Conservation (phyloP, 495 filamentous ascomycete species). For the Penicillium antarcticum region DNA sequence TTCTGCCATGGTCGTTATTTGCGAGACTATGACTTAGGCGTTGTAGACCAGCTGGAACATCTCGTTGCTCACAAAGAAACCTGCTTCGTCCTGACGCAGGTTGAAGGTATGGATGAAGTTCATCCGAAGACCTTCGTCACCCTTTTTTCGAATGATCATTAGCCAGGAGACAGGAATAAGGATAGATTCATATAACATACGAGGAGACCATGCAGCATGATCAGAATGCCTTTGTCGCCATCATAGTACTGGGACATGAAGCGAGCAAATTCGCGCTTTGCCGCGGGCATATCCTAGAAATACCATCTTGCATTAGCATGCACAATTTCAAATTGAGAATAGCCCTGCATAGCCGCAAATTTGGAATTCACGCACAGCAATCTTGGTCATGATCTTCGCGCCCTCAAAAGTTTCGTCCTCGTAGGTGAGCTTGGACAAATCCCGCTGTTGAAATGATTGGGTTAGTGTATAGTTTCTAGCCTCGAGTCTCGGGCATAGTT, state of each 20-base stretch:
- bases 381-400: slow-evolving; percentile 67
- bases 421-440: slow-evolving; percentile 90
- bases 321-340: not conserved
- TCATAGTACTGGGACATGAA: slow-evolving; percentile 71
- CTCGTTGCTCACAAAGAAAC: slow-evolving; percentile 88
- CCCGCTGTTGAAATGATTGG: slow-evolving; percentile 52
- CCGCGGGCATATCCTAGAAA: slow-evolving; percentile 54
- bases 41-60: slow-evolving; percentile 80
- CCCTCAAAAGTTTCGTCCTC: slow-evolving; percentile 64
- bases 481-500: not conserved
- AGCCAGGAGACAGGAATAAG: not conserved
- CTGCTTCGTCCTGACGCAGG: slow-evolving; percentile 65
- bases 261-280: slow-evolving; percentile 64
- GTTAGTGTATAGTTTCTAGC: not conserved
- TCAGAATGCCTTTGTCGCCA: slow-evolving; percentile 63
- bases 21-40: slow-evolving; percentile 12
- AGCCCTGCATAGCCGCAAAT: not conserved
- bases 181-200: slow-evolving; percentile 45
- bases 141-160: slow-evolving; percentile 42
- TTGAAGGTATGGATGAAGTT: slow-evolving; percentile 85
- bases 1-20: slow-evolving; percentile 19
- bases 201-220: slow-evolving; percentile 81
- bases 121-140: slow-evolving; percentile 77
- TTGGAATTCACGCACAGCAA: slow-evolving; percentile 52
- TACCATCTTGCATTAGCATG: slow-evolving; percentile 37